Percentiles rank a stretch among this genome's conserved stretches.
Evolutionary conservation across 768 basidiomycete genomes (phyloP).

Genomic region (Cubamyces sp.): DNA sequence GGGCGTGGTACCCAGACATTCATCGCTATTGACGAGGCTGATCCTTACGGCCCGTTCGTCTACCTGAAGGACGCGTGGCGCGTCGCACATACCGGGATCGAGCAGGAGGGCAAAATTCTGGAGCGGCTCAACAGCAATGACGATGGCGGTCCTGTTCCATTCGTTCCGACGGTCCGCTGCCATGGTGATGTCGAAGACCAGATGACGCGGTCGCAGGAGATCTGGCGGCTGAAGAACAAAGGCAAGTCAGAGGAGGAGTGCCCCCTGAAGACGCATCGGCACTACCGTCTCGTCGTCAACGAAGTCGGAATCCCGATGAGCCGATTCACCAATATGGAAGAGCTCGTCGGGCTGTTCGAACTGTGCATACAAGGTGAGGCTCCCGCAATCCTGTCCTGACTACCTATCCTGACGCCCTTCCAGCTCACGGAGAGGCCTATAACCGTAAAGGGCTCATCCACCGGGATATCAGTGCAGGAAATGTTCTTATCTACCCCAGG

Average conservation of each 20-base stretch:
- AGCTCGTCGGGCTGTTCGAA: background rate
- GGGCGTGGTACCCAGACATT: constrained; percentile 21
- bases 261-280: constrained; percentile 11
- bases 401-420: too few species aligned
- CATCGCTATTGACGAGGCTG: constrained; percentile 15
- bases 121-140: background rate
- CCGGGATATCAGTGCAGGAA: constrained; percentile 17
- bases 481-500: constrained; percentile 4
- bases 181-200: constrained; percentile 12
- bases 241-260: background rate
- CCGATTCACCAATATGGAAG: background rate
- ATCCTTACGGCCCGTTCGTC: background rate
- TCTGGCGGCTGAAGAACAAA: background rate
- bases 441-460: background rate
- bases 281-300: constrained; percentile 24
- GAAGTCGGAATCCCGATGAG: constrained; percentile 20
- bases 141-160: background rate
- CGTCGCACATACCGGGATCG: background rate
- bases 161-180: constrained; percentile 8
- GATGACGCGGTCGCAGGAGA: background rate
- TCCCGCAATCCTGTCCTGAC: too few species aligned
- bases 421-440: constrained; percentile 3
- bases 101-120: constrained; percentile 13
- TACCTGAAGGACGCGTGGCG: constrained; percentile 27
- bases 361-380: background rate